Percentiles rank a stretch among this genome's conserved stretches.
Conservation (phyloP, 2,329 filamentous ascomycete species). For the Fusarium nelsonii region DNA sequence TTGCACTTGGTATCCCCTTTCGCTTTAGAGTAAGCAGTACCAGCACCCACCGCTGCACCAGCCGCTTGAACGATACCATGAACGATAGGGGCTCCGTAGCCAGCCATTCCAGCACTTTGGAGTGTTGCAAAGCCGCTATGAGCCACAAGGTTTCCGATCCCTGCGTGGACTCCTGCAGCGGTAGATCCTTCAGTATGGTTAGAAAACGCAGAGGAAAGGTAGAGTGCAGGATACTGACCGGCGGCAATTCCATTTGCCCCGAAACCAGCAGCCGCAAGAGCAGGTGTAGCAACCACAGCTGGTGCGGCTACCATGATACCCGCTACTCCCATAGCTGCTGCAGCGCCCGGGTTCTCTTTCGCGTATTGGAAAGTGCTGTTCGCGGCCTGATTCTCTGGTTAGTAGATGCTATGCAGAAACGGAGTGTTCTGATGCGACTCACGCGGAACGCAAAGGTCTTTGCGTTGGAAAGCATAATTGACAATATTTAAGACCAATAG, state of each 20-base stretch:
- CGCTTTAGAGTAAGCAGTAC: background rate
- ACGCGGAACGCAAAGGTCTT: background rate
- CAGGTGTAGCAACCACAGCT: slow-evolving; percentile 21
- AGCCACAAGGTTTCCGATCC: slow-evolving; percentile 46
- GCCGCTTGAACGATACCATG: slow-evolving; percentile 30
- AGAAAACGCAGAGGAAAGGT: background rate
- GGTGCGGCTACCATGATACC: slow-evolving; percentile 26
- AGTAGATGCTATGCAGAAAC: background rate
- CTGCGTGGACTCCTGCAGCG: slow-evolving; percentile 40
- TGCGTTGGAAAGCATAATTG: background rate
- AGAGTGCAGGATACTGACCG: slow-evolving; percentile 12
- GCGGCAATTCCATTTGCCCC: slow-evolving; percentile 32
- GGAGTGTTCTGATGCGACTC: background rate
- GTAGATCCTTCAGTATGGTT: background rate
- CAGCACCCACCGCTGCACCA: background rate
- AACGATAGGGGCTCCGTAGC: slow-evolving; percentile 43
- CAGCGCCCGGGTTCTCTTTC: slow-evolving; percentile 4
- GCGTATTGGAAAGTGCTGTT: slow-evolving; percentile 5
- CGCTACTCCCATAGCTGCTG: slow-evolving; percentile 11
- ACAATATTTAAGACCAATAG: background rate
- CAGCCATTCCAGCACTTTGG: slow-evolving; percentile 50
- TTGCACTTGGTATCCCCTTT: background rate
- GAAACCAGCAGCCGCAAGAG: slow-evolving; percentile 33
- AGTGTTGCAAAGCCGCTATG: slow-evolving; percentile 47
- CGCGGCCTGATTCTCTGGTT: background rate